Base-by-base conservation (phyloP, 1,284 basidiomycete genomes). In the Exsudoporus floridanus region DNA sequence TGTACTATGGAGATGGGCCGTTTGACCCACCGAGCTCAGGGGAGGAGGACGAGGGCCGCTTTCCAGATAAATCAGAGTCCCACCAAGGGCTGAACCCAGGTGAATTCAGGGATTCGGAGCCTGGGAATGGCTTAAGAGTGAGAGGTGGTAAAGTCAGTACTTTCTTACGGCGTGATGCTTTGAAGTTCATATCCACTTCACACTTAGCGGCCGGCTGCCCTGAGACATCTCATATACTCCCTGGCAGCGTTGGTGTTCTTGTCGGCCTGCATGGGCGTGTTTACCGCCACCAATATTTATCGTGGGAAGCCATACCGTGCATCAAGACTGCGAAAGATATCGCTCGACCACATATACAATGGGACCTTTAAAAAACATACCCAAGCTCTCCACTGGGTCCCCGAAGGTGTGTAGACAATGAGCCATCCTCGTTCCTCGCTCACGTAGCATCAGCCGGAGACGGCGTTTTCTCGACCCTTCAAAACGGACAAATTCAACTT, bases 321-420 rank as follows among this genome's bases (percentile, higher is more conserved):
- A 10, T 76, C 77, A 5, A 86, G 90, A 2, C 77, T 72, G 30
- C 77, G 76, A 59, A 89, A 83, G 60, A 77, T 96, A 44, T 88
- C 87, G 1, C 83, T 97, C 79, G 91, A 96, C 62, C 87, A 94
- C 67, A 72, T 95, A 43, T 92, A 92, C 73, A 94, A 95, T 64
- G 92, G 92, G 5, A 96, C 93, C 0, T 97, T 96, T 64, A 57
- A 47, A 10, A 70, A 77, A 3, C 61, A 77, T 5, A 66, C 63
- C 12, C 74, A 77, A 40, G 62, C 63, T 28, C 70, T 95, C 28
- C 76, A 83, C 42, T 97, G 94, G 94, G 86, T 97, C 28, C 83
- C 86, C 12, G 92, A 95, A 81, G 93, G 94, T 91, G 54, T 30
- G 79, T 60, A 25, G 5, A 35, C 30, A 33, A 16, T 13, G 18